Percentiles rank a stretch among this genome's conserved stretches.
Conservation (phyloP, 2,329 filamentous ascomycete genomes). For the Phoma sp. region DNA sequence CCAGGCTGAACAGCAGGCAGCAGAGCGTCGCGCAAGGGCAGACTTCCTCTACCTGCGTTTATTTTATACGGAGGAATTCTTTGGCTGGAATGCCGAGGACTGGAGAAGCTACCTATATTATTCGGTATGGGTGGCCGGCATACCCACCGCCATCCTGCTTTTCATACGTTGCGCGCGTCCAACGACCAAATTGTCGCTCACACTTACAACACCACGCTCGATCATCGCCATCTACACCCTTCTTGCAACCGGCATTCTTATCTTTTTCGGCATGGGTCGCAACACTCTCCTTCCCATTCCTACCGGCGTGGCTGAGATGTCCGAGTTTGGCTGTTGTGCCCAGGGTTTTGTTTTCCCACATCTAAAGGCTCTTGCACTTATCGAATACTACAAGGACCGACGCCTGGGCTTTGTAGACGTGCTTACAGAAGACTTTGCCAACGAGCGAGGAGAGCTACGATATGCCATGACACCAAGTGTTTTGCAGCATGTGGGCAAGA, state of each 20-base stretch:
- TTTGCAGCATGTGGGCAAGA: conserved; percentile 53
- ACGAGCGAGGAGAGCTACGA: conserved; percentile 46
- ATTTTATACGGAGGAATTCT: conserved; percentile 55
- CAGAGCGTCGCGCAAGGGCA: conserved; percentile 25
- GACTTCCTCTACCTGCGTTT: conserved; percentile 53
- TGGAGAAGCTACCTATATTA: conserved; percentile 48
- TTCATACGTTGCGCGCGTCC: conserved; percentile 32
- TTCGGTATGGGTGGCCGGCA: conserved; percentile 34
- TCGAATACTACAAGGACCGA: conserved; percentile 42
- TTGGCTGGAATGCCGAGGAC: conserved; percentile 54
- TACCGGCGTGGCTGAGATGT: conserved; percentile 49
- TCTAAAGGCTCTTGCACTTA: conserved; percentile 30
- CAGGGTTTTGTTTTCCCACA: conserved; percentile 54
- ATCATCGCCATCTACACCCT: conserved; percentile 27
- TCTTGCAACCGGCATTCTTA: conserved; percentile 23
- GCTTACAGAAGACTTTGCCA: conserved; percentile 51
- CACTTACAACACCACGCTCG: conserved; percentile 26
- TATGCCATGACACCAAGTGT: conserved; percentile 53
- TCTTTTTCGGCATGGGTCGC: conserved; percentile 52
- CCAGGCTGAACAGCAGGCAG: conserved; percentile 40
- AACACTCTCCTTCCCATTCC: conserved; percentile 47
- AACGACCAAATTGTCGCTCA: conserved; percentile 26
- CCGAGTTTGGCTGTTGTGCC: conserved; percentile 52
- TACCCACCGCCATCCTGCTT: conserved; percentile 33
- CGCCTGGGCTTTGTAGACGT: conserved; percentile 48